phyloP scores from a whole-genome alignment of 169 alveolate species.

The Cryptosporidium sp. region DNA sequence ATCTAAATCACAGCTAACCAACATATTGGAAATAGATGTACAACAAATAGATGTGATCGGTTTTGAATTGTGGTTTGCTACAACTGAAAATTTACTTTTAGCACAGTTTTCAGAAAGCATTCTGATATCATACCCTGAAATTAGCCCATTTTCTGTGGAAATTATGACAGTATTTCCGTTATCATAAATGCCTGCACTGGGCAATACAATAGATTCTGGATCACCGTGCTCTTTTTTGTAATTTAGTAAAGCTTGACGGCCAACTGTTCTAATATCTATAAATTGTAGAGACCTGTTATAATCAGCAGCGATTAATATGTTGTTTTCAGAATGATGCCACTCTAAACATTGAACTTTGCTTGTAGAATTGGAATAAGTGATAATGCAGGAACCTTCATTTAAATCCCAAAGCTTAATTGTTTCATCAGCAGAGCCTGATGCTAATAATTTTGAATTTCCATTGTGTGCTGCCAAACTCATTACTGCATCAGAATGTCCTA shows the following conservation, averaged over 20 bases:
- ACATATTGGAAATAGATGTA: slow-evolving; percentile 33
- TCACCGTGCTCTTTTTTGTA: slow-evolving; percentile 57
- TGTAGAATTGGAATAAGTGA: slow-evolving; percentile 87
- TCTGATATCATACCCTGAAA: slow-evolving; percentile 43
- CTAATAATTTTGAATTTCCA: slow-evolving; percentile 77
- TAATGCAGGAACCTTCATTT: slow-evolving; percentile 87
- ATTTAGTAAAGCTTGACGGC: neutral
- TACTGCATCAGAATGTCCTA: slow-evolving; percentile 76
- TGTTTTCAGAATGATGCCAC: slow-evolving; percentile 78
- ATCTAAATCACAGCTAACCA: slow-evolving; percentile 61
- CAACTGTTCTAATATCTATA: slow-evolving; percentile 29
- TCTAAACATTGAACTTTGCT: slow-evolving; percentile 79
- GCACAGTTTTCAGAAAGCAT: slow-evolving; percentile 4
- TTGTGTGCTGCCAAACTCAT: slow-evolving; percentile 69
- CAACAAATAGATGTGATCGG: slow-evolving; percentile 62
- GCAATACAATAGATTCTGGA: slow-evolving; percentile 56
- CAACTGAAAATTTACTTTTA: slow-evolving; percentile 8
- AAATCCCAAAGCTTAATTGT: slow-evolving; percentile 92
- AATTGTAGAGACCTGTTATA: slow-evolving; percentile 38
- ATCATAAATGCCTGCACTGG: neutral
- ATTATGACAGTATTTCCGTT: slow-evolving; percentile 34
- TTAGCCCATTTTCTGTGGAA: slow-evolving; percentile 64
- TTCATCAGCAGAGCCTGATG: slow-evolving; percentile 92
- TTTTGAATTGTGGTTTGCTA: slow-evolving; percentile 17
- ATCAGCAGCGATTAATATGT: slow-evolving; percentile 69